A percentile compares a stretch with the other conserved stretches of the same genome.
Evolutionary conservation across 2,329 filamentous ascomycete species (phyloP).

Genomic region (Fusarium musae): DNA sequence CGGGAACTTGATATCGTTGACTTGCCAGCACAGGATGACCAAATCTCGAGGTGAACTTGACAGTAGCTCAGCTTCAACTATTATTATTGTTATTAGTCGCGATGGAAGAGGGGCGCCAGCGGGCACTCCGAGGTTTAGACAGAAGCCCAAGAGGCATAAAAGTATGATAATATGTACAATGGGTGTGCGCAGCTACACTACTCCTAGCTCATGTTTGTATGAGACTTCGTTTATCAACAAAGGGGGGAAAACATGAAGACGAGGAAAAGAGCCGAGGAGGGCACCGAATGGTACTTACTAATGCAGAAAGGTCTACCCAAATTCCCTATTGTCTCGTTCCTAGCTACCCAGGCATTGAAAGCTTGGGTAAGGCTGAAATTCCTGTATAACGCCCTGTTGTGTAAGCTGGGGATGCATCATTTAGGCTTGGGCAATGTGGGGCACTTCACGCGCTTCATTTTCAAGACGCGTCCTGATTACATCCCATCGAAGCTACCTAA

Average conservation of each 20-base stretch:
- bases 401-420: background rate
- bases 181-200: background rate
- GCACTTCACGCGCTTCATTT: slow-evolving; percentile 38
- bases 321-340: background rate
- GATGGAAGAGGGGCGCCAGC: background rate
- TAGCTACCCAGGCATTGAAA: background rate
- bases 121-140: slow-evolving; percentile 1
- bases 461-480: slow-evolving; percentile 33
- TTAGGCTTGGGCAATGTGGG: slow-evolving; percentile 1
- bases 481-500: background rate
- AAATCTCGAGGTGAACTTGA: slow-evolving; percentile 38
- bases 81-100: slow-evolving; percentile 18
- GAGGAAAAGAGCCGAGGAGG: background rate
- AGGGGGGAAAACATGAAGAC: background rate
- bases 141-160: background rate
- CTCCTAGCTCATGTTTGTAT: background rate
- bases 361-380: background rate
- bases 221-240: background rate
- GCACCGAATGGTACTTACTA: background rate
- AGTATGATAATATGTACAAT: background rate
- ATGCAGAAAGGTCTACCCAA: background rate
- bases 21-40: slow-evolving; percentile 43
- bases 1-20: slow-evolving; percentile 47
- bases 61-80: slow-evolving; percentile 33
- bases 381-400: background rate